phyloP scores from a whole-genome alignment of 2,329 filamentous ascomycete species.

The Dendrostoma leiphaemia region DNA sequence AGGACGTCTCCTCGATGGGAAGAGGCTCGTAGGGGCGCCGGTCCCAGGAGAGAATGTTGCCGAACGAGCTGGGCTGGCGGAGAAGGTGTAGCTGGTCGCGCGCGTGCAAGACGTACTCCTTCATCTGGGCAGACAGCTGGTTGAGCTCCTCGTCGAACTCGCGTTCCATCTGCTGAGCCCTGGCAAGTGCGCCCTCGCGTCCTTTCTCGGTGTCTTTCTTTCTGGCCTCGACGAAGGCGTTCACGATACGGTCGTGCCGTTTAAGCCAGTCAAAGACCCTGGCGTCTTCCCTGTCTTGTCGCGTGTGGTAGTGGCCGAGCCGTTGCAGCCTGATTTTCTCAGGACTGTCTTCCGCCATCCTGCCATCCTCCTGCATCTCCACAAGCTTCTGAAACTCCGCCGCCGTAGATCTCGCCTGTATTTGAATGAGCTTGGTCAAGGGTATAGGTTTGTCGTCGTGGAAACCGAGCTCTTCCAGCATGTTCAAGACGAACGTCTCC shows the following conservation, averaged over 20 bases:
- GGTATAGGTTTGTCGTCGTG: conserved; percentile 10
- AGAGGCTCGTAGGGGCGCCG: conserved; percentile 70
- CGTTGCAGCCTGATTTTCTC: conserved; percentile 9
- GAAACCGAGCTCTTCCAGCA: conserved; percentile 23
- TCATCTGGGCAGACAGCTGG: conserved; percentile 34
- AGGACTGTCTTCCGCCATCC: background rate
- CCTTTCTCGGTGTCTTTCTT: background rate
- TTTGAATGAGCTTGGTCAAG: conserved; percentile 24
- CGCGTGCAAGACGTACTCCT: conserved; percentile 21
- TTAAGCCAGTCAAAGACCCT: conserved; percentile 29
- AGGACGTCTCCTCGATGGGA: conserved; percentile 54
- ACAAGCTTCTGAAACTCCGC: conserved; percentile 42
- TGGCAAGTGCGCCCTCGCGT: background rate
- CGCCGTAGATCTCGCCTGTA: conserved; percentile 22
- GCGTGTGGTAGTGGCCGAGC: conserved; percentile 17
- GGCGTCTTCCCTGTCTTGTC: conserved; percentile 18
- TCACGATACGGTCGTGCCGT: conserved; percentile 27
- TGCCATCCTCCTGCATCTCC: conserved; percentile 28
- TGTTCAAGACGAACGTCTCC: conserved; percentile 31
- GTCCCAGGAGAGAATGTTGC: conserved; percentile 65
- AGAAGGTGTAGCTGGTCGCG: conserved; percentile 56
- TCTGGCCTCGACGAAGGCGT: conserved; percentile 15
- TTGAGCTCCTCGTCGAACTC: conserved; percentile 29
- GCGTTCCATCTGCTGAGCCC: conserved; percentile 18
- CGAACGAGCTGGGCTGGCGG: conserved; percentile 43